Percentiles rank a stretch among this genome's conserved stretches.
These are phyloP conservation scores for Rhodosporidiobolus sp. DNA, from an alignment of 768 basidiomycete species.

Conservation along the genomic window DNA sequence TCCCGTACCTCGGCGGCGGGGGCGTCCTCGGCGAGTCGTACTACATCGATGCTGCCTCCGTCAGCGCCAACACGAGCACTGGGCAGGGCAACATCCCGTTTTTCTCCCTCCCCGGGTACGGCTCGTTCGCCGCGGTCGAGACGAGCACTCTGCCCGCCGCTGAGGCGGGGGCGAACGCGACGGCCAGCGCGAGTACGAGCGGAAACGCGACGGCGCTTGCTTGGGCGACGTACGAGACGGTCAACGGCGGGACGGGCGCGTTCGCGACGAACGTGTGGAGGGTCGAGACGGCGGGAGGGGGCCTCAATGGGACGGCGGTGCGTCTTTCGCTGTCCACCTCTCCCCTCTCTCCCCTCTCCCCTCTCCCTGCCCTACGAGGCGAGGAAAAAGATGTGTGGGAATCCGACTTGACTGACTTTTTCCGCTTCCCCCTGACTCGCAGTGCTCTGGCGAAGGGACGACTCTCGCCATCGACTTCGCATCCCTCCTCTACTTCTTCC, in stretches of 20 bases:
- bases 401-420: background rate
- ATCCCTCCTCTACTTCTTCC: background rate
- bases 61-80: no score
- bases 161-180: background rate
- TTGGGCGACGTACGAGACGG: background rate
- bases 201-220: background rate
- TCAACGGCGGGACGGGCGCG: background rate
- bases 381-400: no score
- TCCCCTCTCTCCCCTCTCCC: background rate
- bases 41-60: background rate
- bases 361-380: no score
- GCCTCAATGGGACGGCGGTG: background rate
- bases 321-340: no score
- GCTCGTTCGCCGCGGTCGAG: background rate
- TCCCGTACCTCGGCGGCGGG: background rate
- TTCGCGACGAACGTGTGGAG: background rate
- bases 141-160: background rate
- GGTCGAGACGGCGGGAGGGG: background rate
- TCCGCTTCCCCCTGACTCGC: background rate
- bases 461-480: background rate
- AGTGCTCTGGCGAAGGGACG: background rate
- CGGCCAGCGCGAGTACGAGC: no score
- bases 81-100: no score
- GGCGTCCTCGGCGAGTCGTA: background rate
- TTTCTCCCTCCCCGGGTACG: background rate